A percentile compares a stretch with the other conserved stretches of the same genome.
phyloP scores from a whole-genome alignment of 805 yeast species.

The Grigorovia transvaalensis region DNA sequence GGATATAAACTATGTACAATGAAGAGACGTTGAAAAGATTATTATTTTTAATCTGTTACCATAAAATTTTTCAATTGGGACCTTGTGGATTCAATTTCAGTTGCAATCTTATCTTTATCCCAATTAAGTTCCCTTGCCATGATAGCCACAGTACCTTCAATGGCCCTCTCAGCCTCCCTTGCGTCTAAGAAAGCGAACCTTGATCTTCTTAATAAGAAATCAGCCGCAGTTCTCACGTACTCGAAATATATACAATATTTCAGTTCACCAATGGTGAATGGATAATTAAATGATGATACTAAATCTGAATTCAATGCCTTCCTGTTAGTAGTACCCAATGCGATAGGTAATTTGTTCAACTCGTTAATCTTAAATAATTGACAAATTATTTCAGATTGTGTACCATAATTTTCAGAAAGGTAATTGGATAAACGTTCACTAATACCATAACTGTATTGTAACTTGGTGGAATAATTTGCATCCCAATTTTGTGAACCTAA shows the following conservation, averaged over 20 bases:
- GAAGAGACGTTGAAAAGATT: no score
- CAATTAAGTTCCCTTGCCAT: slow-evolving; percentile 76
- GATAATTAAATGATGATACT: slow-evolving; percentile 45
- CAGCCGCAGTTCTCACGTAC: slow-evolving; percentile 79
- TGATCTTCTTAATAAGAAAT: slow-evolving; percentile 86
- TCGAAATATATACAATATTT: slow-evolving; percentile 73
- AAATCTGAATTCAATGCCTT: slow-evolving; percentile 15
- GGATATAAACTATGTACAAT: no score
- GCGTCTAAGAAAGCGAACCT: slow-evolving; percentile 88
- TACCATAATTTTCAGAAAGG: slow-evolving; percentile 79
- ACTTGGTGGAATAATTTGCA: slow-evolving; percentile 59
- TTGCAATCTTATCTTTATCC: slow-evolving; percentile 48
- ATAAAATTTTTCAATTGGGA: slow-evolving; percentile 51
- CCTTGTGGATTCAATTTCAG: slow-evolving; percentile 39
- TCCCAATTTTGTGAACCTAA: slow-evolving; percentile 79
- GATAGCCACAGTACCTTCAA: slow-evolving; percentile 75
- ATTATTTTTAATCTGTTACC: background rate
- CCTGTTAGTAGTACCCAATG: slow-evolving; percentile 14
- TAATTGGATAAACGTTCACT: slow-evolving; percentile 67
- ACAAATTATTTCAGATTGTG: slow-evolving; percentile 72
- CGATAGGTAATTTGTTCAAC: slow-evolving; percentile 51
- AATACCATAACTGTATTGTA: slow-evolving; percentile 67
- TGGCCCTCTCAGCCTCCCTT: slow-evolving; percentile 65
- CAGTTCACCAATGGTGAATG: slow-evolving; percentile 86
- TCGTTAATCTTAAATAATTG: slow-evolving; percentile 42